Evolutionary conservation across 352 stramenopile genomes (phyloP), one percentile per base, ranked within the genome.

Genomic region (Pythium chondricola): DNA sequence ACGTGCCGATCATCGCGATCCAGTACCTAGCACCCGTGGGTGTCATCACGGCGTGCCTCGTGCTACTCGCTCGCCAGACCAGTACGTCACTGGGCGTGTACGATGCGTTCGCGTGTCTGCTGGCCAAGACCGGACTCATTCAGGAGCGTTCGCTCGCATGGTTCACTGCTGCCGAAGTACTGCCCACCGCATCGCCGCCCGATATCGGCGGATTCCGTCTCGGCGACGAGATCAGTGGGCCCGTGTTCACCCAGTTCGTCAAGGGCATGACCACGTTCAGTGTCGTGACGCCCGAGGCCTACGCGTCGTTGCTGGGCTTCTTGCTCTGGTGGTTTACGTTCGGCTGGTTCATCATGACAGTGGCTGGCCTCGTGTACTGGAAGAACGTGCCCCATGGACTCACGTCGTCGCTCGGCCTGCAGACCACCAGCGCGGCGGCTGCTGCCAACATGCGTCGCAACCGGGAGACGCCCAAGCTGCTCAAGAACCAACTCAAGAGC

Each of bases 401-500:
- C 35, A 52, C 29, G 25, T 51, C 25, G 50, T 66, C 29, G 16
- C 57, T 22, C 32, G 67, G 18, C 54, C 55, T 36, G 32, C 18
- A 26, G 33, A 47, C 17, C 27, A 21, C 30, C 29, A 48, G 21
- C 33, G 37, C 6, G 18, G 29, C 21, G 29, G 17, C 16, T 2
- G 14, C 46, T 2, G 31, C 31, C 6, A 48, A 46, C 18, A 31
- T 65, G 30, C 63, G 68, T 25, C 57, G 67, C 58, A 88, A 84
- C 52, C 74, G 73, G 22, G 64, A 82, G 58, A 85, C 72, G 9
- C 71, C 74, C 24, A 87, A 87, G 58, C 58, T 57, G 43, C 60
- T 84, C 30, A 87, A 84, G 65, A 87, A 87, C 50, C 72, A 83
- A 46, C 61, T 87, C 38, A 88, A 86, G 60, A 57, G 52, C 35